Percentiles rank a stretch among this genome's conserved stretches.
Conservation (phyloP, 345 rosid species). For the Lepidium didymum region DNA sequence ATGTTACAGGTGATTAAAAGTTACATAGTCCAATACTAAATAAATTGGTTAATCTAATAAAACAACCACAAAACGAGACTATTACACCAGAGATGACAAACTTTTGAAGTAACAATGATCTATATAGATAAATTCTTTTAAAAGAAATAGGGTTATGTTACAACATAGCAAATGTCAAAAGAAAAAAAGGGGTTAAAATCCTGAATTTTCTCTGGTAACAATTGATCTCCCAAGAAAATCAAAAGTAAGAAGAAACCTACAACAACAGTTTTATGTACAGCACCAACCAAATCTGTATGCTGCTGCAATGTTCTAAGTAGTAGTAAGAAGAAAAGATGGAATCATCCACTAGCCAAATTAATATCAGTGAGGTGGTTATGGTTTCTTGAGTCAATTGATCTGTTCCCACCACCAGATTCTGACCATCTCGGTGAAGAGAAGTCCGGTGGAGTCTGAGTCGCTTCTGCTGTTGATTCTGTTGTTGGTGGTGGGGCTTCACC, state of each 20-base stretch:
- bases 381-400: constrained; percentile 31
- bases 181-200: not conserved
- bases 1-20: too few relatives aligned
- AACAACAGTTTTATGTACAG: constrained; percentile 31
- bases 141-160: not conserved
- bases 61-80: too few relatives aligned
- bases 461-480: constrained; percentile 20
- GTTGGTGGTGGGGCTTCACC: not conserved
- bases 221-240: not conserved
- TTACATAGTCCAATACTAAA: too few relatives aligned
- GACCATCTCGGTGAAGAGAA: constrained; percentile 47
- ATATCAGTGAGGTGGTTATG: constrained; percentile 44
- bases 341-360: constrained; percentile 78
- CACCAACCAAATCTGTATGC: constrained; percentile 48
- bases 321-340: not conserved
- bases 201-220: not conserved
- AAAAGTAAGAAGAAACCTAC: constrained; percentile 12
- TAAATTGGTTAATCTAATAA: too few relatives aligned
- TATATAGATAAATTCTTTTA: not conserved
- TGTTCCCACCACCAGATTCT: constrained; percentile 31
- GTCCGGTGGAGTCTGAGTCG: not conserved
- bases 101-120: too few relatives aligned
- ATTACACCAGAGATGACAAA: too few relatives aligned
- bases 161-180: not conserved
- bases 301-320: constrained; percentile 30